Evolutionary conservation across 2,329 filamentous ascomycete genomes (phyloP), one percentile per base, ranked within the genome.

Genomic region (Curvularia sp.): DNA sequence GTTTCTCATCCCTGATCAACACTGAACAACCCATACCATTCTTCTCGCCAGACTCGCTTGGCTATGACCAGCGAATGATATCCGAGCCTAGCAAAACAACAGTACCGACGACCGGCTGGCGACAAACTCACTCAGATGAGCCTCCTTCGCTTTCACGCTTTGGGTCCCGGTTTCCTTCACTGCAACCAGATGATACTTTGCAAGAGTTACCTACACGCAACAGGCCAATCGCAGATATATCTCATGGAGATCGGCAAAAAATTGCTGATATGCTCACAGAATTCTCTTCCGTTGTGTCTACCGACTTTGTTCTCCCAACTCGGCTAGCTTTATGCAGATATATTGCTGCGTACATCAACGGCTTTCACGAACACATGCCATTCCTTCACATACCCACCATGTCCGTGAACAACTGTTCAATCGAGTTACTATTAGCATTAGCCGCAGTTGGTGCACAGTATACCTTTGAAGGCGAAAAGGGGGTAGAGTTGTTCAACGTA

Each of bases 341-440:
- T 61, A 76, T 91, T 30, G 87, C 89, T 57, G 88, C 88, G 1
- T 92, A 90, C 66, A 84, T 90, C 52, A 85, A 83, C 57, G 88
- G 88, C 0, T 90, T 91, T 57, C 81, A 86, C 56, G 80, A 83
- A 25, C 83, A 86, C 59, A 79, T 86, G 39, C 84, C 84, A 0
- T 86, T 91, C 60, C 78, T 92, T 27, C 89, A 92, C 70, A 77
- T 90, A 5, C 86, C 89, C 0, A 91, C 88, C 0, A 80, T 91
- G 46, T 81, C 82, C 1, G 83, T 87, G 0, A 83, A 84, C 7
- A 84, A 87, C n/a, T 82, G 86, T n/a, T 85, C 87, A 0, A 84
- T 88, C 0, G 89, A 91, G 72, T 78, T 92, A 3, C 78, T 90
- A 5, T 77, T 92, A 27, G 88, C 88, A 0, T 84, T 91, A 15